Evolutionary conservation across 176 grass and related monocot genomes (phyloP).

Genomic region (Oryza coarctata): DNA sequence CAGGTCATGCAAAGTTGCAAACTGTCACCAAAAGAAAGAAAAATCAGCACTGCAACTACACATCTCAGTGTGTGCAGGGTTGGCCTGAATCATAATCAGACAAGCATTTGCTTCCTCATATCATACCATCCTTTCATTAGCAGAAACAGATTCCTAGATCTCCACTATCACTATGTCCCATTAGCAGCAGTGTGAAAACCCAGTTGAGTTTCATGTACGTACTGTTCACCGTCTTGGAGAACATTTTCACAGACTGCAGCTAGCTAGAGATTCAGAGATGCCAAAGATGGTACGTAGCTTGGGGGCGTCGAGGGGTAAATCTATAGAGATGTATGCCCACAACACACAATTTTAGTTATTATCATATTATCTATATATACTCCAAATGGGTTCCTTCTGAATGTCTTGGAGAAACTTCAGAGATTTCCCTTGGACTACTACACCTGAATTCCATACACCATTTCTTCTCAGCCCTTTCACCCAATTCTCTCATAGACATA

Average conservation of each 20-base stretch:
- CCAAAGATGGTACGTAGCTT: neutral
- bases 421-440: neutral
- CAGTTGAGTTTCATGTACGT: neutral
- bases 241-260: neutral
- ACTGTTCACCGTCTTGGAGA: neutral
- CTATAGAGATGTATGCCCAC: neutral
- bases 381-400: neutral
- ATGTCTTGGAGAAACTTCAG: neutral
- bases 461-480: neutral
- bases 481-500: too few species aligned
- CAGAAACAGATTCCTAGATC: neutral
- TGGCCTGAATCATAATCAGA: neutral
- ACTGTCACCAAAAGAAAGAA: neutral
- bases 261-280: neutral
- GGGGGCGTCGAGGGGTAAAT: neutral
- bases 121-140: neutral
- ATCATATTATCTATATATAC: constrained; percentile 6
- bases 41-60: neutral
- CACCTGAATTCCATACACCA: neutral
- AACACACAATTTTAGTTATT: neutral
- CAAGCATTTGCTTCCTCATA: neutral
- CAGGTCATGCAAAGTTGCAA: neutral
- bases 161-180: neutral
- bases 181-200: neutral
- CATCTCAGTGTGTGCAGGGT: neutral